phyloP scores from a whole-genome alignment of 441 rosid species.

The Daphne laureola region DNA sequence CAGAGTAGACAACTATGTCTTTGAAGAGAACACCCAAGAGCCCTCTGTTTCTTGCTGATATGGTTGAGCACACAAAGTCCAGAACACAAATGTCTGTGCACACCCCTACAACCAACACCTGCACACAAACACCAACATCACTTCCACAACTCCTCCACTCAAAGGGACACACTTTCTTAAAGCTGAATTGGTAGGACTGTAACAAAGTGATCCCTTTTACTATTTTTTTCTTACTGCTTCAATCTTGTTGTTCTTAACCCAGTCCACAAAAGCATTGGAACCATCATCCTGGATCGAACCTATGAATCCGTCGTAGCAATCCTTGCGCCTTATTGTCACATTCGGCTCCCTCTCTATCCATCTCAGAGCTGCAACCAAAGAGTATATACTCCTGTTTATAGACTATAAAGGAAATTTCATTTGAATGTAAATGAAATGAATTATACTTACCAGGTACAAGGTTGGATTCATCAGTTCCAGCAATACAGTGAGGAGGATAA shows the following conservation, averaged over 20 bases:
- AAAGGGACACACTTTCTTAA: no score
- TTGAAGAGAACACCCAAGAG: constrained; percentile 26
- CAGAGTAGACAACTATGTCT: constrained; percentile 28
- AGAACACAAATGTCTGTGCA: constrained; percentile 40
- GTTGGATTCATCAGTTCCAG: constrained; percentile 67
- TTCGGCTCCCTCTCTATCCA: constrained; percentile 64
- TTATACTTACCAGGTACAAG: constrained; percentile 66
- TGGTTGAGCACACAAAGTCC: constrained; percentile 36
- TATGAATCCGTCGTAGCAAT: constrained; percentile 74
- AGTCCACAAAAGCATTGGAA: constrained; percentile 69
- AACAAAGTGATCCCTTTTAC: no score
- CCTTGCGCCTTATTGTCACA: constrained; percentile 64
- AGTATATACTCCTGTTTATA: no score
- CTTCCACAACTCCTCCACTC: not conserved
- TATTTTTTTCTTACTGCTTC: constrained; percentile 56
- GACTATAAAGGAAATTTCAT: no score
- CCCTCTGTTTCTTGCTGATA: constrained; percentile 31
- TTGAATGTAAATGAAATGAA: not conserved
- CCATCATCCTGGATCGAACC: constrained; percentile 77
- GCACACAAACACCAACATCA: constrained; percentile 9
- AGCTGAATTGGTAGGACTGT: no score
- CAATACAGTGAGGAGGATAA: constrained; percentile 80
- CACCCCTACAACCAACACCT: constrained; percentile 32
- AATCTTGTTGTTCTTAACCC: constrained; percentile 67
- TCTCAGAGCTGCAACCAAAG: constrained; percentile 37